Conservation (phyloP, 2,329 filamentous ascomycete genomes). For the Aureobasidium melanogenum region DNA sequence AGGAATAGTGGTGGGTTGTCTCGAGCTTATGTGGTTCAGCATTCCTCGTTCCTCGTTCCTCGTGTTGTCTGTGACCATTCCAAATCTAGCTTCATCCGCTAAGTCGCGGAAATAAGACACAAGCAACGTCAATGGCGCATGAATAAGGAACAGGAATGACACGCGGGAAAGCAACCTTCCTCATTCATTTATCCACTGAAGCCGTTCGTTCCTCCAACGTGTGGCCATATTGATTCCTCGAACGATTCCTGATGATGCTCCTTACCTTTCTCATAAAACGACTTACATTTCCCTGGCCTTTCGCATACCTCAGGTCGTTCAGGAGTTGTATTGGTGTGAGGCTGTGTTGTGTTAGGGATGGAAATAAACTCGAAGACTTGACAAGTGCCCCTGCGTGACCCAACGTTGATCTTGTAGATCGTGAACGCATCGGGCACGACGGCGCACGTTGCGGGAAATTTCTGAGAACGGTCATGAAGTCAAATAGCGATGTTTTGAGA, state of each 20-base stretch:
- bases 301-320: background rate
- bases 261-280: background rate
- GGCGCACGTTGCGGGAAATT: conserved; percentile 4
- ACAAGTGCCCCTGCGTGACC: conserved; percentile 5
- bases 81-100: background rate
- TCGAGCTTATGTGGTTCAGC: conserved; percentile 7
- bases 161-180: background rate
- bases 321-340: background rate
- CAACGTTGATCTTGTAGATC: conserved; percentile 5
- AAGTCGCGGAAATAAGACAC: conserved; percentile 7
- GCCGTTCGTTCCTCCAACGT: conserved; percentile 4
- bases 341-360: background rate
- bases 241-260: background rate
- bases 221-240: background rate
- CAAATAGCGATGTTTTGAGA: background rate
- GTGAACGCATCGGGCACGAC: background rate
- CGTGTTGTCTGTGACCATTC: conserved; percentile 1
- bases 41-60: background rate
- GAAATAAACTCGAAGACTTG: background rate
- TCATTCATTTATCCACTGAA: conserved; percentile 1
- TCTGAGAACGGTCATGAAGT: background rate
- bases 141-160: conserved; percentile 8
- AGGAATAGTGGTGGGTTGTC: background rate
- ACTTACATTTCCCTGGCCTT: background rate
- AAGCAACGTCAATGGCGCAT: conserved; percentile 11